Conservation (phyloP, 352 stramenopile species). For the Ophiocytium majus region DNA sequence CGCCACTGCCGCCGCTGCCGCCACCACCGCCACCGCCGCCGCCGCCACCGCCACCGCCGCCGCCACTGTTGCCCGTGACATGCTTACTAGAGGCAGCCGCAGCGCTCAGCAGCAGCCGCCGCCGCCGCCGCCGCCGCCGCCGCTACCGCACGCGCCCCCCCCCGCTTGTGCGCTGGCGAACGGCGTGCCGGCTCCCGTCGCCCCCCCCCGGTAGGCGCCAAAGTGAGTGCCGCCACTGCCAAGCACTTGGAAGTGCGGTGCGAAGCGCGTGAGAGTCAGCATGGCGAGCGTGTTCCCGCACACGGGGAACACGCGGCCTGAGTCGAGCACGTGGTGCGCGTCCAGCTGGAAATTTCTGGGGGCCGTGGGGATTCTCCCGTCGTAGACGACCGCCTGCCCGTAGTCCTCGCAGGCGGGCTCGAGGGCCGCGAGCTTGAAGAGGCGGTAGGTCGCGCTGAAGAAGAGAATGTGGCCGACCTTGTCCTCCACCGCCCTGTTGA, state of each 20-base stretch:
- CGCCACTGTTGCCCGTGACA: too few species aligned
- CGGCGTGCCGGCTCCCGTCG: constrained; percentile 51
- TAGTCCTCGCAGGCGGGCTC: constrained; percentile 81
- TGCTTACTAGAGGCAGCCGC: too few species aligned
- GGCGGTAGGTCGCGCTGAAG: constrained; percentile 78
- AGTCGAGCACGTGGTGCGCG: constrained; percentile 55
- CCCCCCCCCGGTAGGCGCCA: constrained; percentile 44
- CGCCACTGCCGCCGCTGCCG: too few species aligned
- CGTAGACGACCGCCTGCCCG: constrained; percentile 82
- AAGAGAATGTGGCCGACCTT: constrained; percentile 75
- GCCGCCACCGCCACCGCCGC: too few species aligned
- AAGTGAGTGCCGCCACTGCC: constrained; percentile 42
- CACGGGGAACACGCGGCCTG: constrained; percentile 54
- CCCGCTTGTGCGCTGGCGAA: constrained; percentile 34
- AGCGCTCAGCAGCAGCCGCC: constrained; percentile 5
- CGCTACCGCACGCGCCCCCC: not conserved
- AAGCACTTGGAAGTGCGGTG: constrained; percentile 51
- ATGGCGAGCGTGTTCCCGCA: constrained; percentile 55
- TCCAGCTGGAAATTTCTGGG: constrained; percentile 46
- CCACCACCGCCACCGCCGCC: too few species aligned
- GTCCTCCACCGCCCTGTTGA: constrained; percentile 40
- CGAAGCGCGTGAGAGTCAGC: constrained; percentile 45
- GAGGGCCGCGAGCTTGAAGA: constrained; percentile 74
- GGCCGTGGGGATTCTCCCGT: constrained; percentile 70
- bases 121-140: not conserved